phyloP scores from a whole-genome alignment of 2,329 filamentous ascomycete genomes.

The Dothidotthia symphoricarpi region DNA sequence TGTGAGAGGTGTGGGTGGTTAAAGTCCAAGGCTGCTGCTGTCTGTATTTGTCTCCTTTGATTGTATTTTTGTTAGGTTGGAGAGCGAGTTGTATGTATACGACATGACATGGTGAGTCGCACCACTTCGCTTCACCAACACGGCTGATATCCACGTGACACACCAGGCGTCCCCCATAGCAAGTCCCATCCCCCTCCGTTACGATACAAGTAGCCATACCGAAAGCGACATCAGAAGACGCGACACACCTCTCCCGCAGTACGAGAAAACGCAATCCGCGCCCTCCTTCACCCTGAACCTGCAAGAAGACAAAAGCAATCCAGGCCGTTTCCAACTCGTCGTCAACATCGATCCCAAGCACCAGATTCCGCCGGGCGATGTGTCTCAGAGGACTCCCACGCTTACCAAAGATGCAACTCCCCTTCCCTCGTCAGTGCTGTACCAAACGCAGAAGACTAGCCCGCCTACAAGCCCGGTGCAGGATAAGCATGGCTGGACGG shows the following conservation, averaged over 20 bases:
- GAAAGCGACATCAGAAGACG: constrained; percentile 9
- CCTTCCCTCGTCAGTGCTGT: constrained; percentile 10
- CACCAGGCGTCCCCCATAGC: constrained; percentile 25
- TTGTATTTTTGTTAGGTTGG: too few relatives aligned
- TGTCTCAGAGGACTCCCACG: constrained; percentile 6
- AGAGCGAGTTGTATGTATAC: too few relatives aligned
- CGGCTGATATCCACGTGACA: constrained; percentile 7
- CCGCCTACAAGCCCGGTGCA: constrained; percentile 25
- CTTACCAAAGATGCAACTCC: constrained; percentile 6
- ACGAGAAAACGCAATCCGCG: constrained; percentile 24
- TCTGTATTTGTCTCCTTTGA: too few relatives aligned
- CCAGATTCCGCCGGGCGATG: constrained; percentile 2
- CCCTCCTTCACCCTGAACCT: constrained; percentile 32
- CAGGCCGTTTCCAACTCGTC: constrained; percentile 34
- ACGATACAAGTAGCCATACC: neutral
- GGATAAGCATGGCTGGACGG: constrained; percentile 30
- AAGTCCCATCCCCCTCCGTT: constrained; percentile 18
- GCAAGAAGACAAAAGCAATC: constrained; percentile 31
- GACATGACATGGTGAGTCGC: too few relatives aligned
- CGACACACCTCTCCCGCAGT: constrained; percentile 28
- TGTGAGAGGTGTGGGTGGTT: too few relatives aligned
- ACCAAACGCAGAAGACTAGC: constrained; percentile 23
- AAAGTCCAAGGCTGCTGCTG: too few relatives aligned
- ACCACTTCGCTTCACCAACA: constrained; percentile 10
- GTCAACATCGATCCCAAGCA: constrained; percentile 27